Percentiles rank a stretch among this genome's conserved stretches.
phyloP scores from a whole-genome alignment of 768 basidiomycete species.

The Auriculariales sp. region DNA sequence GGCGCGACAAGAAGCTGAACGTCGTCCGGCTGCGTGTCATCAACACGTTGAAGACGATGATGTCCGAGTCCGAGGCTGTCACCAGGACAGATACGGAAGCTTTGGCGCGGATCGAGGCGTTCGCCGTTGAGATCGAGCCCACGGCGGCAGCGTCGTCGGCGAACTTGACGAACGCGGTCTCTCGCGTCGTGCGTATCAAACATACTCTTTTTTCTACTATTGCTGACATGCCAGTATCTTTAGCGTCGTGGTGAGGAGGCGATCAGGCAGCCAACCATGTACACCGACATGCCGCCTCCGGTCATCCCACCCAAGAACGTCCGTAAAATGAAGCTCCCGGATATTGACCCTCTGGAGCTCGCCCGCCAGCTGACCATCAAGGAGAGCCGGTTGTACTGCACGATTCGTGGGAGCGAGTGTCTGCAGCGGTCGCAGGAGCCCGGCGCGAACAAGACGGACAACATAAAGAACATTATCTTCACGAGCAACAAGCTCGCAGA shows the following conservation, averaged over 20 bases:
- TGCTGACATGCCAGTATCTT: slow-evolving; percentile 1
- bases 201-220: slow-evolving; percentile 1
- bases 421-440: slow-evolving; percentile 70
- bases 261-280: slow-evolving; percentile 39
- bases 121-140: slow-evolving; percentile 43
- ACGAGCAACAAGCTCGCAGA: slow-evolving; percentile 83
- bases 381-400: slow-evolving; percentile 76
- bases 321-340: slow-evolving; percentile 66
- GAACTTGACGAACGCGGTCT: slow-evolving; percentile 58
- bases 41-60: slow-evolving; percentile 83
- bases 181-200: slow-evolving; percentile 54
- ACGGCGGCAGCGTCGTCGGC: slow-evolving; percentile 49
- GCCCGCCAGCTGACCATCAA: slow-evolving; percentile 88
- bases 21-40: slow-evolving; percentile 78
- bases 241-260: slow-evolving; percentile 37
- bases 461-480: slow-evolving; percentile 76
- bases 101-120: slow-evolving; percentile 68
- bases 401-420: slow-evolving; percentile 83
- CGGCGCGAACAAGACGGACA: slow-evolving; percentile 37
- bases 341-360: slow-evolving; percentile 79
- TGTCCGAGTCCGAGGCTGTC: slow-evolving; percentile 58
- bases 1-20: slow-evolving; percentile 76
- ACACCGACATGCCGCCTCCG: slow-evolving; percentile 48
- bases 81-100: slow-evolving; percentile 79
- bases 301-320: slow-evolving; percentile 58